Evolutionary conservation across 106 monocot species (phyloP).

Genomic region (Narthecium ossifragum): DNA sequence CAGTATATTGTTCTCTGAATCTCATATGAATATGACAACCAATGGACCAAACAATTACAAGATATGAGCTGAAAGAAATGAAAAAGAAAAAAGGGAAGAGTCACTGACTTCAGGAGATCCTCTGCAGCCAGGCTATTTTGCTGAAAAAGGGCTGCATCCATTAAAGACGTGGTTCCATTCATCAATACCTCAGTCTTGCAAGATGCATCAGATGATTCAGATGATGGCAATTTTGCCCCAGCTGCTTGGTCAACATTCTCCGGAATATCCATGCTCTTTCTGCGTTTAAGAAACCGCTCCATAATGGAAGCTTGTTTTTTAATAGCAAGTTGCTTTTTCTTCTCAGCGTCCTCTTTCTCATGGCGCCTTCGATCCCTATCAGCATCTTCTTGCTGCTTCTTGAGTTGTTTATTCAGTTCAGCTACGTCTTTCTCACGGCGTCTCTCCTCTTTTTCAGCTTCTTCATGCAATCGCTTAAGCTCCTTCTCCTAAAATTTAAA

Average conservation of each 20-base stretch:
- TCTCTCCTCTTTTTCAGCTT: slow-evolving; percentile 28
- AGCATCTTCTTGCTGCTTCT: slow-evolving; percentile 43
- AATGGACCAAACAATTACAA: neutral
- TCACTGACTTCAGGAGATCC: slow-evolving; percentile 50
- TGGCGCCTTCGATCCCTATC: slow-evolving; percentile 53
- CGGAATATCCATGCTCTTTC: too few relatives aligned
- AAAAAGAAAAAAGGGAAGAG: neutral
- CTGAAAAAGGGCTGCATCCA: slow-evolving; percentile 53
- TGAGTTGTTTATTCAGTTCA: slow-evolving; percentile 25
- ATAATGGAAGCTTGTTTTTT: slow-evolving; percentile 85
- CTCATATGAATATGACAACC: neutral
- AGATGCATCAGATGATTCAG: slow-evolving; percentile 8
- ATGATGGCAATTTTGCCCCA: neutral
- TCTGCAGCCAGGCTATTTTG: slow-evolving; percentile 16
- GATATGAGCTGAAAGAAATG: neutral
- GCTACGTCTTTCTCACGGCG: slow-evolving; percentile 35
- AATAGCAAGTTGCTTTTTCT: slow-evolving; percentile 43
- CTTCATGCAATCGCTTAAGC: slow-evolving; percentile 41
- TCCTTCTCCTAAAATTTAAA: slow-evolving; percentile 60
- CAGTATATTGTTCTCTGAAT: neutral
- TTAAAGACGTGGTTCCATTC: slow-evolving; percentile 34
- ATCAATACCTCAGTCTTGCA: slow-evolving; percentile 12
- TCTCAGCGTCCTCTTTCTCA: slow-evolving; percentile 69
- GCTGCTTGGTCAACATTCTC: slow-evolving; percentile 13
- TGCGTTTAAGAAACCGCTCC: slow-evolving; percentile 78